A percentile compares a stretch with the other conserved stretches of the same genome.
phyloP scores from a whole-genome alignment of 352 stramenopile genomes.

The Globisporangium radiosum region DNA sequence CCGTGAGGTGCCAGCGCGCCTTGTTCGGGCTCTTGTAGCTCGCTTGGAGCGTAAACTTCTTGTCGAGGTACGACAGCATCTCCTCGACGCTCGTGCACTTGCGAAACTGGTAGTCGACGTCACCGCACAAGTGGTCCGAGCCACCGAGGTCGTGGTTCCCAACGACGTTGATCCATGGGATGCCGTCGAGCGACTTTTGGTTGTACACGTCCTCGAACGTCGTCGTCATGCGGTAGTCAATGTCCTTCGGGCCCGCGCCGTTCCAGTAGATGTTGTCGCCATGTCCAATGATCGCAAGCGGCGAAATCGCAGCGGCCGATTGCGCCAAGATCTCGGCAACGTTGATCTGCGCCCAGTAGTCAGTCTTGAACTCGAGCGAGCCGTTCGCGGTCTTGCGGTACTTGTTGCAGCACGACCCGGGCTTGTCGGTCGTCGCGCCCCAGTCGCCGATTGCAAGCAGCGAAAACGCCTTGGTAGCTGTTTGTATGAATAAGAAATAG shows the following conservation, averaged over 20 bases:
- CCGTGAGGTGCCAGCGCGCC: conserved; percentile 71
- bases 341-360: conserved; percentile 85
- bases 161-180: conserved; percentile 84
- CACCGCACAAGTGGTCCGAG: conserved; percentile 79
- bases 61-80: conserved; percentile 77
- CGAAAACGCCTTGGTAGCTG: conserved; percentile 43
- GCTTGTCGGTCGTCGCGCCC: conserved; percentile 82
- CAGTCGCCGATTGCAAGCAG: conserved; percentile 86
- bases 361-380: conserved; percentile 81
- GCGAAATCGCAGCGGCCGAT: conserved; percentile 63
- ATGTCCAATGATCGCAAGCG: conserved; percentile 65
- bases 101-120: conserved; percentile 83
- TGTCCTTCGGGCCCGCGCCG: conserved; percentile 66
- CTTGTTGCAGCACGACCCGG: conserved; percentile 85
- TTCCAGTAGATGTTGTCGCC: conserved; percentile 89
- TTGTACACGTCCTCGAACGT: conserved; percentile 86
- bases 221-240: conserved; percentile 74
- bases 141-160: conserved; percentile 86
- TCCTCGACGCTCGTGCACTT: conserved; percentile 66
- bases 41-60: conserved; percentile 75
- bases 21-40: conserved; percentile 77
- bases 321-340: conserved; percentile 72
- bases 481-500: background rate
- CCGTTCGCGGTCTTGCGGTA: conserved; percentile 77
- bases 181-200: conserved; percentile 56